Base-by-base conservation (phyloP, 2,329 filamentous ascomycete genomes). In the Leptographium flavum region DNA sequence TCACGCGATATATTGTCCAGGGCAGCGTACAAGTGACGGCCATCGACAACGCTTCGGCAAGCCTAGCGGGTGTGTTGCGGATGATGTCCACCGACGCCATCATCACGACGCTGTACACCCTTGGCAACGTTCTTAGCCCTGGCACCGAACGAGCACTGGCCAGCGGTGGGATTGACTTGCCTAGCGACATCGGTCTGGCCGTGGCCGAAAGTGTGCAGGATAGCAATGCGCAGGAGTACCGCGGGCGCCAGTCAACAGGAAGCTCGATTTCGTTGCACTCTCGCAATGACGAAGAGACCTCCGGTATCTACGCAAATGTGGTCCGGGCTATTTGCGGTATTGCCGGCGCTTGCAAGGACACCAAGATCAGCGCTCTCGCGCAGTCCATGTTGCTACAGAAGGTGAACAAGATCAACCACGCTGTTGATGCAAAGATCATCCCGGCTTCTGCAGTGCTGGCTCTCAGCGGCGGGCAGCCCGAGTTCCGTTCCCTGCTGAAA, bases 301-400 rank as follows among this genome's bases (percentile, higher is more conserved):
- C 79, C 5, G 66, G 78, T 27, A 80, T 87, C 0, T 87, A 93
- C 58, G 77, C 79, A 31, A 93, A 90, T 50, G 83, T 96, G n/a
- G 79, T 96, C n/a, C 81, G 93, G 57, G 87, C 90, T 0, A 90
- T 98, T 49, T 90, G 93, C 47, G 81, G 80, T n/a, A 86, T 98
- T 58, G 87, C 92, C 1, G 76, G 74, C 21, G 80, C 76, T 47
- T 87, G 81, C 58, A 75, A 82, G 40, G 88, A 98, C 56, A 80
- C 87, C 48, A 94, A 95, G 63, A 94, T 98, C 45, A 92, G 83
- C 7, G 88, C 88, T 5, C 69, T 98, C 43, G 90, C 88, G 3
- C 83, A 95, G 55, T 93, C 87, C 1, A 95, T 98, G 80, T 76
- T 99, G 22, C 66, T 94, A n/a, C 92, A 98, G 58, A 96, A 98